Base-by-base conservation (phyloP, 2,329 filamentous ascomycete genomes). In the Aureobasidium vineae region DNA sequence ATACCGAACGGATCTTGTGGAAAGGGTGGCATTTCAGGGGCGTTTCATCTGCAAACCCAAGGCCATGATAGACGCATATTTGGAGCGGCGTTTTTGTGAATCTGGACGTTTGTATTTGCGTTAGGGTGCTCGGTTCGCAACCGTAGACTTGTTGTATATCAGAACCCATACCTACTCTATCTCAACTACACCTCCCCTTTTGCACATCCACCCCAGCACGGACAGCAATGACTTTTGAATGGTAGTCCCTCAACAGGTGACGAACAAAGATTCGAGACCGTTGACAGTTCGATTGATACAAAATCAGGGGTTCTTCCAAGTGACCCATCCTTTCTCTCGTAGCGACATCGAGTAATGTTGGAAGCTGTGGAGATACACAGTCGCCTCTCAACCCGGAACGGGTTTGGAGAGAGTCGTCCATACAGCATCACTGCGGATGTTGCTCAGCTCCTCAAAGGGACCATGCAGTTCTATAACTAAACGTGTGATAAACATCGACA, bases 11-110 rank as follows among this genome's bases (percentile, higher is more conserved):
- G 31, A 13, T n/a, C n/a, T 23, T 19, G 43, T 52, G 28, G 16
- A 43, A 23, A 5, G 1, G 31, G 21, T 19, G 49, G 61, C 61
- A 64, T 64, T 36, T 41, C 33, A 33, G 47, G 47, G 61, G 61
- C 61, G 61, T 64, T 64, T 63, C 59, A 41, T 63, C 21, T 64
- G 59, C 23, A 33, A 26, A 40, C 33, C 10, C 31, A 19, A 63
- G 52, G 43, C 23, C 38, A 54, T 64, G 47, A 64, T 64, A 64
- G 61, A 64, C 49, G 61, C 61, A 64, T 64, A 31, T 54, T 36
- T 33, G 61, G 49, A 64, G 47, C 23, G 61, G 61, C 61, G 61
- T 64, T 64, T 54, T 43, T 36, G 33, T 33, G 6, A 10, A 59
- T 59, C 26, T 59, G 54, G 54, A 59, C 26, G 47, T 28, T 63